Base-by-base conservation (phyloP, 208 protist genomes). In the Crithidia fasciculata region DNA sequence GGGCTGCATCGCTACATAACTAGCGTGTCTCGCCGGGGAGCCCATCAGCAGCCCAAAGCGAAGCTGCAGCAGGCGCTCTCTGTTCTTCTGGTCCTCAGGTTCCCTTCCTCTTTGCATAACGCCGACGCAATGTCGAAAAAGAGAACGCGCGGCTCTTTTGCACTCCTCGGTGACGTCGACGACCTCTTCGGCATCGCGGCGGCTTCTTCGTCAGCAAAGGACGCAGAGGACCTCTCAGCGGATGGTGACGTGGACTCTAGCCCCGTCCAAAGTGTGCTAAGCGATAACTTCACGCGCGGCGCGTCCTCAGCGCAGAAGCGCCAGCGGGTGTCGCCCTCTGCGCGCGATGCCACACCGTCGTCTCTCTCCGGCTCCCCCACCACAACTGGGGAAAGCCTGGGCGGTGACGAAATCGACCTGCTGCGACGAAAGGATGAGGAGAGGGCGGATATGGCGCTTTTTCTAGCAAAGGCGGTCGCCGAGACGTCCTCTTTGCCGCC, bases 361-460 rank as follows among this genome's bases (percentile, higher is more conserved):
- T 28, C 28, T 28, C 15, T 50, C 3, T 36, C 52, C 4, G 15
- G 50, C 3, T 54, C 40, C 2, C 61, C 65, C 28, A 49, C 50
- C 7, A 60, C 50, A 0, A 41, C 43, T n/a, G 4, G 8, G 6
- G 63, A 76, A 50, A 79, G 76, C 50, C 54, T 86, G 13, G 79
- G 89, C 69, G 83, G 76, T 18, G 80, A 83, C 10, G 86, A 94
- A 55, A 74, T 96, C 10, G 80, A 72, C 63, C 69, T 93, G 45
- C 81, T 96, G 39, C 78, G 75, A n/a, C 81, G 86, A 13, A 81
- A 84, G 36, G 88, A 96, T 18, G 92, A 96, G 44, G 84, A 88
- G 15, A 39, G 84, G 49, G 84, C 86, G 2, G 92, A 96, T 63
- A 91, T 94, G 85, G 87, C 72, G 12, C 50, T 92, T 10, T 96